phyloP scores from a whole-genome alignment of 139 green algal species.

The Spirogloea muscicola region DNA sequence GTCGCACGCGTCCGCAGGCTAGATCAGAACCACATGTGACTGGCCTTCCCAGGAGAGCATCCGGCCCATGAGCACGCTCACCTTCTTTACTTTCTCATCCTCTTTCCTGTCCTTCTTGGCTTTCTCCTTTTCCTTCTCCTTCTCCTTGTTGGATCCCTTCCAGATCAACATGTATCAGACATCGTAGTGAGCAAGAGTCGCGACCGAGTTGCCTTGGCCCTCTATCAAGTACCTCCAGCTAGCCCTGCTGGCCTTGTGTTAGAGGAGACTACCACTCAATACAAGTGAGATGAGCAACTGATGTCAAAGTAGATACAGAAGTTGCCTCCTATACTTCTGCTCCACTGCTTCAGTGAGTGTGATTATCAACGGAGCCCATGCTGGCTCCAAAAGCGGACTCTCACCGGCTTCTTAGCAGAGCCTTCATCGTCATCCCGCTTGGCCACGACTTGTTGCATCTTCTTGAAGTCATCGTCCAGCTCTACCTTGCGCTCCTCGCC shows the following conservation, averaged over 20 bases:
- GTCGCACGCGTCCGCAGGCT: too few relatives aligned
- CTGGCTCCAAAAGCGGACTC: neutral
- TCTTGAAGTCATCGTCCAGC: constrained; percentile 13
- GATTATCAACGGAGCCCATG: neutral
- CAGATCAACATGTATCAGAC: neutral
- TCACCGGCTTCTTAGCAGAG: too few relatives aligned
- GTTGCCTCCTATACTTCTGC: neutral
- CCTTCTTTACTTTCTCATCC: constrained; percentile 19
- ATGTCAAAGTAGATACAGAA: neutral
- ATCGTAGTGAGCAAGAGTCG: neutral
- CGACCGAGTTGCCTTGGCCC: too few relatives aligned
- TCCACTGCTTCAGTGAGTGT: neutral
- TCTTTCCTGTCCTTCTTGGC: constrained; percentile 21
- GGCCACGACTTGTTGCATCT: constrained; percentile 13
- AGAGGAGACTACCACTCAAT: neutral
- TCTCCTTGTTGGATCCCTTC: neutral
- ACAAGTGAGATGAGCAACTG: neutral
- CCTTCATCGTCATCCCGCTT: neutral
- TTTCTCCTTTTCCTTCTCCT: constrained; percentile 18
- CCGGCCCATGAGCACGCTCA: neutral
- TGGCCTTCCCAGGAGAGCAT: neutral
- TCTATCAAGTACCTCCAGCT: too few relatives aligned
- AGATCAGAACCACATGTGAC: too few relatives aligned
- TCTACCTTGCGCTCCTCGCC: constrained; percentile 27
- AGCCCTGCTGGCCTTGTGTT: too few relatives aligned